phyloP scores from a whole-genome alignment of 2,329 filamentous ascomycete species.

The Parascedosporium putredinis region DNA sequence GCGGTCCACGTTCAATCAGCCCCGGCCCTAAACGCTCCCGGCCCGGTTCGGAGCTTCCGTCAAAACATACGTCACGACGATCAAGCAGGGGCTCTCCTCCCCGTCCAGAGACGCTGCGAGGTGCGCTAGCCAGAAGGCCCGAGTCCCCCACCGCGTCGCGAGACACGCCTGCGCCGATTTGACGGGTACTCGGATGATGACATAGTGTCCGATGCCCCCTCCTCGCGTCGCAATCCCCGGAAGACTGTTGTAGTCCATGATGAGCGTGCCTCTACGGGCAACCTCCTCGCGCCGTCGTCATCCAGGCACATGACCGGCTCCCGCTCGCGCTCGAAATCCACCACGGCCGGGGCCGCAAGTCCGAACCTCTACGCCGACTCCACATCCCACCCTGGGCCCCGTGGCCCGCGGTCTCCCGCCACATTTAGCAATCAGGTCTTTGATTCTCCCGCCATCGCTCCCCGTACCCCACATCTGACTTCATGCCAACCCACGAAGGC shows the following conservation, averaged over 20 bases:
- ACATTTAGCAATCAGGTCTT: conserved; percentile 18
- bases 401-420: conserved; percentile 16
- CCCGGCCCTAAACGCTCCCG: conserved; percentile 17
- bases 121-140: not conserved
- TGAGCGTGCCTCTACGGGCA: not conserved
- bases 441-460: conserved; percentile 8
- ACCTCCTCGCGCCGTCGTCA: not conserved
- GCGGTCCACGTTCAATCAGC: conserved; percentile 18
- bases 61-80: conserved; percentile 18
- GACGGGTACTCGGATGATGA: not conserved
- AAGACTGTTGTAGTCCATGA: conserved; percentile 3
- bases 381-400: not conserved
- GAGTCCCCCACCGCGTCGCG: conserved; percentile 2
- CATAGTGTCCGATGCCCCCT: not conserved
- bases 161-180: not conserved
- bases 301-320: not conserved
- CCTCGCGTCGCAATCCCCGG: not conserved
- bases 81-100: conserved; percentile 2
- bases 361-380: not conserved
- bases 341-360: not conserved
- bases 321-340: not conserved
- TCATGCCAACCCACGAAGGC: conserved; percentile 17
- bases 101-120: not conserved
- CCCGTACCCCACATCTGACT: conserved; percentile 19
- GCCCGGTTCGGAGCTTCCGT: conserved; percentile 17